A percentile compares a stretch with the other conserved stretches of the same genome.
Evolutionary conservation across 2,329 filamentous ascomycete genomes (phyloP).

Genomic region (Aspergillus fumigatiaffinis): DNA sequence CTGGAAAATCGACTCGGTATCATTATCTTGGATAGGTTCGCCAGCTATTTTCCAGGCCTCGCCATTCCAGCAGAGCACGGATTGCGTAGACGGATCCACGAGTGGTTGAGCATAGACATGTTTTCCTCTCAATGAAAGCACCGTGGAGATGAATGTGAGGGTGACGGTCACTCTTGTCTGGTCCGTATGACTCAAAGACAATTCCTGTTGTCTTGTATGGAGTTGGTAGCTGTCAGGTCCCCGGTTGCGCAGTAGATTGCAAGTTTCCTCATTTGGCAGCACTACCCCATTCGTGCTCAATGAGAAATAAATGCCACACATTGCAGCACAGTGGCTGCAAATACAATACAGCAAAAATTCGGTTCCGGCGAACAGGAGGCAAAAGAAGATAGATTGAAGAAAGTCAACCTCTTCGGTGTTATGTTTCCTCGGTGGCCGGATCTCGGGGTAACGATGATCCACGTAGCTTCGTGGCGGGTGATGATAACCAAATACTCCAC

Average conservation of each 20-base stretch:
- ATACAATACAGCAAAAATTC: not conserved
- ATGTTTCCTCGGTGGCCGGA: slow-evolving; percentile 10
- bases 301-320: slow-evolving; percentile 54
- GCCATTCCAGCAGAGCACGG: slow-evolving; percentile 91
- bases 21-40: slow-evolving; percentile 63
- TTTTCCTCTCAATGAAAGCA: slow-evolving; percentile 82
- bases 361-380: not conserved
- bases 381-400: slow-evolving; percentile 4
- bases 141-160: slow-evolving; percentile 72
- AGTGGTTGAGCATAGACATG: slow-evolving; percentile 71
- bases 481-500: slow-evolving; percentile 44
- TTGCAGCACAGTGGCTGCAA: slow-evolving; percentile 18
- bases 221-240: slow-evolving; percentile 43
- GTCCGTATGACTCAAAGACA: slow-evolving; percentile 8
- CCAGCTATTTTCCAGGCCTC: slow-evolving; percentile 79
- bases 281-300: slow-evolving; percentile 33
- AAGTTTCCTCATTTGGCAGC: slow-evolving; percentile 31
- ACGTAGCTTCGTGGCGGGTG: slow-evolving; percentile 21
- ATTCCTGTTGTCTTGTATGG: slow-evolving; percentile 25
- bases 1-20: slow-evolving; percentile 67
- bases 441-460: slow-evolving; percentile 35
- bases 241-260: slow-evolving; percentile 34
- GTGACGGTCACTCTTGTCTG: slow-evolving; percentile 30
- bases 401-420: slow-evolving; percentile 1
- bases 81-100: slow-evolving; percentile 51